Evolutionary conservation across 768 basidiomycete species (phyloP).

Genomic region (Russula sp.): DNA sequence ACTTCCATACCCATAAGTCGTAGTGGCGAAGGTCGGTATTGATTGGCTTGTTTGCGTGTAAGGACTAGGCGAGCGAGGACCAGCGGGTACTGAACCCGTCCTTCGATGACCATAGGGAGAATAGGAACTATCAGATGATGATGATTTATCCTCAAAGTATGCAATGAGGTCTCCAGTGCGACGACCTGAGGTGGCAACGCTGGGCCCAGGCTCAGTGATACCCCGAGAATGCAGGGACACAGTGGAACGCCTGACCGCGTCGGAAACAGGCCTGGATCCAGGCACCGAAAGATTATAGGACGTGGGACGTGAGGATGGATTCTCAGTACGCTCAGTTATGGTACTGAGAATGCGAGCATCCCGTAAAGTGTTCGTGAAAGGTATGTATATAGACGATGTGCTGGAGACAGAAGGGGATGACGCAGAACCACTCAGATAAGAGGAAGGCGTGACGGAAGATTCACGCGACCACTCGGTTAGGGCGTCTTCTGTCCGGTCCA

Average conservation of each 20-base stretch:
- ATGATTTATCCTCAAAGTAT: conserved; percentile 55
- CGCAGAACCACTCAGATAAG: conserved; percentile 28
- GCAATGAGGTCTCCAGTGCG: conserved; percentile 68
- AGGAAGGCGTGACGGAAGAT: conserved; percentile 32
- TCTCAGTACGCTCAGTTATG: conserved; percentile 74
- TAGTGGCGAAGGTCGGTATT: conserved; percentile 34
- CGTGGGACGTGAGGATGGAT: conserved; percentile 49
- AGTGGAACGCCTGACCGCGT: conserved; percentile 40
- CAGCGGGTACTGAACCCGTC: conserved; percentile 39
- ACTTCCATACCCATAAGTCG: conserved; percentile 31
- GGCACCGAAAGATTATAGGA: conserved; percentile 31
- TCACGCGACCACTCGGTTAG: conserved; percentile 54
- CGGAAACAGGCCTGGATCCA: conserved; percentile 30
- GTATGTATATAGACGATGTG: conserved; percentile 18
- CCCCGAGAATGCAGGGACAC: conserved; percentile 42
- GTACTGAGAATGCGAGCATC: conserved; percentile 54
- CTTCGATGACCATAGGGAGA: conserved; percentile 41
- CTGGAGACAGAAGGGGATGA: conserved; percentile 23
- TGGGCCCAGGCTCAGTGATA: conserved; percentile 45
- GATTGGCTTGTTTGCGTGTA: conserved; percentile 33
- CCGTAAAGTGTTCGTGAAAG: conserved; percentile 34
- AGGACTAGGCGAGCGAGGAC: conserved; percentile 34
- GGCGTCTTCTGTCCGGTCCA: conserved; percentile 57
- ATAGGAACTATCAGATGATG: conserved; percentile 28
- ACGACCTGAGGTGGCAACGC: conserved; percentile 37